Percentiles rank a stretch among this genome's conserved stretches.
Evolutionary conservation across 768 basidiomycete species (phyloP).

Genomic region (Daedaleopsis nitida): DNA sequence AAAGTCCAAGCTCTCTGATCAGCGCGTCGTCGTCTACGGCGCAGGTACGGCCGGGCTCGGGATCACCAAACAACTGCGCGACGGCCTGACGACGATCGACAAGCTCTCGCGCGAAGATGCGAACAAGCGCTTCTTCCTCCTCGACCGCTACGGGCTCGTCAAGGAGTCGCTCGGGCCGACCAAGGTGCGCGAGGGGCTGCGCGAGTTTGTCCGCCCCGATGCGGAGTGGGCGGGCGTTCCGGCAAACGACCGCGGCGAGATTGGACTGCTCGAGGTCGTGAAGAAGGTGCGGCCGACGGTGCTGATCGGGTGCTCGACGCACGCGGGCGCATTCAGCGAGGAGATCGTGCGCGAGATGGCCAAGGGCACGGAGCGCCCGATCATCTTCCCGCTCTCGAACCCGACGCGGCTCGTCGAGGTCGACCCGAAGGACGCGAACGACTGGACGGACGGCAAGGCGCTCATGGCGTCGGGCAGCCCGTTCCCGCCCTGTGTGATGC

Average conservation of each 20-base stretch:
- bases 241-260: conserved; percentile 41
- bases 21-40: conserved; percentile 78
- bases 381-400: conserved; percentile 85
- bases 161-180: conserved; percentile 47
- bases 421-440: conserved; percentile 65
- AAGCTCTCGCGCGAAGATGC: conserved; percentile 55
- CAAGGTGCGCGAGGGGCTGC: conserved; percentile 48
- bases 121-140: conserved; percentile 65
- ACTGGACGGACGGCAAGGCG: conserved; percentile 81
- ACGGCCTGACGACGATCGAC: conserved; percentile 67
- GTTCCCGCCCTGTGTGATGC: conserved; percentile 72
- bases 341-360: conserved; percentile 72
- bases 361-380: conserved; percentile 67
- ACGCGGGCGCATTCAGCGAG: conserved; percentile 75
- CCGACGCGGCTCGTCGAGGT: conserved; percentile 79
- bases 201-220: conserved; percentile 58
- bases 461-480: conserved; percentile 85
- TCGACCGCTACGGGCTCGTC: conserved; percentile 70
- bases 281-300: conserved; percentile 76
- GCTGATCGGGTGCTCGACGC: conserved; percentile 83
- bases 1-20: conserved; percentile 63
- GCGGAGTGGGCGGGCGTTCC: conserved; percentile 52
- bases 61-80: conserved; percentile 73
- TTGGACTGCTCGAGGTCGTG: conserved; percentile 68
- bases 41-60: conserved; percentile 84